phyloP scores from a whole-genome alignment of 768 basidiomycete species.

The Boletus sp. region DNA sequence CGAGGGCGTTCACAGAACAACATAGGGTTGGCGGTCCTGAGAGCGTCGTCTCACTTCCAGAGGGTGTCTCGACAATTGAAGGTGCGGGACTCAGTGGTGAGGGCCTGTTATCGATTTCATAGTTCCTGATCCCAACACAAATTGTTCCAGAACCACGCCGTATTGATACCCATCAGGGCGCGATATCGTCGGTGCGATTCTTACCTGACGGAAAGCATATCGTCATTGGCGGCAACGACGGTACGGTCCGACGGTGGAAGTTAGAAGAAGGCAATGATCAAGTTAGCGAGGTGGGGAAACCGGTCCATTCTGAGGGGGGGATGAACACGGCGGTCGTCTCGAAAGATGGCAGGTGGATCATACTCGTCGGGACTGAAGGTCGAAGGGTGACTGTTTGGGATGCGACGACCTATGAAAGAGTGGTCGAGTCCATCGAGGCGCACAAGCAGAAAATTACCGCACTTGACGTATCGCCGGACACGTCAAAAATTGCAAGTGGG shows the following conservation, averaged over 20 bases:
- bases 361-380: not conserved
- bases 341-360: constrained; percentile 17
- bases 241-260: constrained; percentile 9
- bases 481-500: constrained; percentile 20
- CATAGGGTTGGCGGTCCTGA: not conserved
- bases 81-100: not conserved
- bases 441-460: constrained; percentile 15
- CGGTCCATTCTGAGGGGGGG: not conserved
- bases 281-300: not conserved
- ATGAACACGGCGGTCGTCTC: constrained; percentile 3
- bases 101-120: not conserved
- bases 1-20: not conserved
- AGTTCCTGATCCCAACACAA: not conserved
- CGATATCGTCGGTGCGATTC: constrained; percentile 10
- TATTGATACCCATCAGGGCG: not conserved
- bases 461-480: constrained; percentile 21
- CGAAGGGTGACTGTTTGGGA: constrained; percentile 10
- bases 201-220: constrained; percentile 9
- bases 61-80: not conserved
- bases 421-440: constrained; percentile 6
- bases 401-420: not conserved
- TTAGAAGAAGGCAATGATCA: not conserved
- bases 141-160: constrained; percentile 1
- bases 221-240: not conserved
- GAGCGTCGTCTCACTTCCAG: not conserved